A percentile compares a stretch with the other conserved stretches of the same genome.
These are phyloP conservation scores for Trichoderma arundinaceum DNA, from an alignment of 2,329 filamentous ascomycete genomes.

Conservation along the genomic window DNA sequence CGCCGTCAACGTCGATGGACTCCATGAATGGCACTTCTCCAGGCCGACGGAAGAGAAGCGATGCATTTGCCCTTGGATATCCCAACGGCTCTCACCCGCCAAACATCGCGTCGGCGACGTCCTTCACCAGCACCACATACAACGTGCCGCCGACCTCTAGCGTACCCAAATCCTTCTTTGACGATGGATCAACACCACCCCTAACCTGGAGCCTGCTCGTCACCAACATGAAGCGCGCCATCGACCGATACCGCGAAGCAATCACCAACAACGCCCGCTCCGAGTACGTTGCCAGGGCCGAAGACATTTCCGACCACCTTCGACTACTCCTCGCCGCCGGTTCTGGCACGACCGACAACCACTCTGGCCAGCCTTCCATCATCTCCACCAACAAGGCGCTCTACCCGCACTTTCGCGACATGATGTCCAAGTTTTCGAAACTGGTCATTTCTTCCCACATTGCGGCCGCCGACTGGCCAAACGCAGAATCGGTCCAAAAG, in stretches of 20 bases:
- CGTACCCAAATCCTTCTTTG: slow-evolving; percentile 84
- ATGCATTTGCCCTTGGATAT: slow-evolving; percentile 56
- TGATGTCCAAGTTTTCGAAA: slow-evolving; percentile 99
- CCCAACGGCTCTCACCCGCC: slow-evolving; percentile 51
- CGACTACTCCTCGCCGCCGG: slow-evolving; percentile 92
- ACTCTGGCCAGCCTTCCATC: slow-evolving; percentile 98
- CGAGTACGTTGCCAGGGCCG: slow-evolving; percentile 91
- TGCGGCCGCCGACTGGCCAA: slow-evolving; percentile 93
- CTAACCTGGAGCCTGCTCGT: slow-evolving; percentile 90
- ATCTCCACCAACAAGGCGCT: slow-evolving; percentile 97
- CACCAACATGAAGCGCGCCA: slow-evolving; percentile 88
- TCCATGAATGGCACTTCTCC: slow-evolving; percentile 77
- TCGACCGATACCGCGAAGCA: slow-evolving; percentile 89
- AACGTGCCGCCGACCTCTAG: slow-evolving; percentile 63
- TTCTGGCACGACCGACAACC: slow-evolving; percentile 96
- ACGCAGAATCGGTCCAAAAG: slow-evolving; percentile 91
- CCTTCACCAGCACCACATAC: slow-evolving; percentile 65
- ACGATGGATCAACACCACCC: slow-evolving; percentile 79
- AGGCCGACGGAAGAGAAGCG: slow-evolving; percentile 61
- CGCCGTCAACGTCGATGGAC: slow-evolving; percentile 88
- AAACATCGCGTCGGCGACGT: slow-evolving; percentile 64
- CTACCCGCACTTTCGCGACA: slow-evolving; percentile 96
- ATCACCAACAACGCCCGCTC: slow-evolving; percentile 82
- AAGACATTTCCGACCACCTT: slow-evolving; percentile 97
- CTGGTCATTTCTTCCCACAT: slow-evolving; percentile 97